Conservation (phyloP, 2,329 filamentous ascomycete genomes). For the Scortechinia acanthostroma region DNA sequence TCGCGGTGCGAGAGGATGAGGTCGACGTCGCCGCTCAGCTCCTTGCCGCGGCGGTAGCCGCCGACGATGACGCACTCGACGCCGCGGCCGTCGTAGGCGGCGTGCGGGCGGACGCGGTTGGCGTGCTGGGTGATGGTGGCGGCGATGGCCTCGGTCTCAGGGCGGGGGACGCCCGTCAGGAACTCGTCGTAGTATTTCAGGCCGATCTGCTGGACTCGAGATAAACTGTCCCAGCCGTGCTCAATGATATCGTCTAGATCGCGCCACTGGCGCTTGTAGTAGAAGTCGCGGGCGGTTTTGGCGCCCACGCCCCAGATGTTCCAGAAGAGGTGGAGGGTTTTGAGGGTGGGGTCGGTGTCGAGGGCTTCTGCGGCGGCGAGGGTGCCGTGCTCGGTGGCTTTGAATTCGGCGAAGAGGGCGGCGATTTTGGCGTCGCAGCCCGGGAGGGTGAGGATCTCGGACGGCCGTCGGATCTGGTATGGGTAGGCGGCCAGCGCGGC, state of each 20-base stretch:
- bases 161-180: constrained; percentile 58
- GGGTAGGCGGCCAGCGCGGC: constrained; percentile 80
- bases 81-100: constrained; percentile 27
- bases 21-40: constrained; percentile 51
- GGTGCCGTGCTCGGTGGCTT: constrained; percentile 42
- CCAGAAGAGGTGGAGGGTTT: constrained; percentile 65
- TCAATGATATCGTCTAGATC: constrained; percentile 83
- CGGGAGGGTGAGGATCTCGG: constrained; percentile 47
- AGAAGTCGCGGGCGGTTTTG: constrained; percentile 74
- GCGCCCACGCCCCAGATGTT: constrained; percentile 89
- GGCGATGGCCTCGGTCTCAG: constrained; percentile 68
- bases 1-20: constrained; percentile 56
- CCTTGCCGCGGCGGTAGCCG: constrained; percentile 64
- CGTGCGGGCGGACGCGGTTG: constrained; percentile 38
- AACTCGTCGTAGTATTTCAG: constrained; percentile 92
- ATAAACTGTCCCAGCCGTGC: constrained; percentile 69
- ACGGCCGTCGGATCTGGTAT: constrained; percentile 25
- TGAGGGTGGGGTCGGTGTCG: constrained; percentile 55
- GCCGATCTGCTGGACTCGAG: constrained; percentile 82
- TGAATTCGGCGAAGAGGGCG: constrained; percentile 68
- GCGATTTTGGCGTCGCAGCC: constrained; percentile 78
- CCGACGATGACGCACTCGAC: constrained; percentile 58
- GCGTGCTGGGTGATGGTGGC: constrained; percentile 59
- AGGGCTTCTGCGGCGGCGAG: constrained; percentile 60
- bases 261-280: constrained; percentile 66